Base-by-base conservation (phyloP, 257 asterid genomes). In the Solanum pinnatisectum region DNA sequence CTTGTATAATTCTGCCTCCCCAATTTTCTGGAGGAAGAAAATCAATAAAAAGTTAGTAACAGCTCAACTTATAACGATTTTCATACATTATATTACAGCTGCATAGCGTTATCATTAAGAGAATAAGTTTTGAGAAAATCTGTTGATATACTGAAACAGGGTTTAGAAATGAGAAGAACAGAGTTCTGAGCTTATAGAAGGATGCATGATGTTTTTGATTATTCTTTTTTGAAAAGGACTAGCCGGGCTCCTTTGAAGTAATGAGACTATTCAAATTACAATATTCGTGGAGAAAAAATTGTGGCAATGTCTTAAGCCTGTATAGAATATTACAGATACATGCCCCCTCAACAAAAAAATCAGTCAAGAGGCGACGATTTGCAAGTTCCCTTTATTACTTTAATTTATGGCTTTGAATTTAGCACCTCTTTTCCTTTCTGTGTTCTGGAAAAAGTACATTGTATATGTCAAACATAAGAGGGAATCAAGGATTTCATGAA, bases 11-110 rank as follows among this genome's bases (percentile, higher is more conserved):
- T 95, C 98, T 39, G 98, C 95, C 90, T 94, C 98, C 90, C 95
- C 98, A 78, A 97, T 95, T 97, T 97, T 97, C 99, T 97, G 94
- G 87, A 90, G 78, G 27, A 90, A 44, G 83, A 71, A 73, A 88
- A 85, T 76, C 71, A 70, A 72, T 36, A 70, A 84, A 84, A 33
- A 40, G 8, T 20, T 32, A 44, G 70, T 67, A 20, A 84, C 20
- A 81, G 85, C 27, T 81, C 32, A 42, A 79, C 39, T 79, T 30
- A 81, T 46, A 30, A 46, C 30, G 8, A 18, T 30, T 81, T 18
- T 30, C 6, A 0, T 81, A 68, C 84, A 23, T 87, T 84, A 82
- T 30, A 81, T 30, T 81, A 79, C 18, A 79, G 85, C 67, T 44
- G 40, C 85, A 27, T 15, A 46, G 25, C 1, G 2, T 81, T 27